Conservation (phyloP, 371 early-diverging fungal genomes). For the Aphelidium insulamus region DNA sequence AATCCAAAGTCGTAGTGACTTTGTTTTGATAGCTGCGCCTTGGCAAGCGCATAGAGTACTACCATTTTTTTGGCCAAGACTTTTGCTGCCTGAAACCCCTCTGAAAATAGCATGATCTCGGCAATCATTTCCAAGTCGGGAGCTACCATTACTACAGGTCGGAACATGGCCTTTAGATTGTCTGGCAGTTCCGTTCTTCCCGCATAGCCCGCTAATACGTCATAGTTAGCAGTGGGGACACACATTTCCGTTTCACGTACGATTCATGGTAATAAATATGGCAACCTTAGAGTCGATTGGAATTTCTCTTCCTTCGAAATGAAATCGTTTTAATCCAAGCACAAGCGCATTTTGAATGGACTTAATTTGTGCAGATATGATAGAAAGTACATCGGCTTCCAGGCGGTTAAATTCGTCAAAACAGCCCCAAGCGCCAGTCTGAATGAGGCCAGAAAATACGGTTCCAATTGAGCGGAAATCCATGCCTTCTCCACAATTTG, state of each 20-base stretch:
- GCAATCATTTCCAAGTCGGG: constrained; percentile 32
- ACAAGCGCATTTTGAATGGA: constrained; percentile 30
- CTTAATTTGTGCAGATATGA: constrained; percentile 30
- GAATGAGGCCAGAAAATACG: constrained; percentile 28
- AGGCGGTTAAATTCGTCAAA: constrained; percentile 47
- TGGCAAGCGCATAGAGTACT: constrained; percentile 22
- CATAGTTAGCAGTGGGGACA: too few relatives aligned
- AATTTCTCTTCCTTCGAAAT: constrained; percentile 32
- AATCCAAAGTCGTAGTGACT: constrained; percentile 40
- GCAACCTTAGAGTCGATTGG: constrained; percentile 21
- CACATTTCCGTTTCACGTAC: too few relatives aligned
- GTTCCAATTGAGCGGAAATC: constrained; percentile 31
- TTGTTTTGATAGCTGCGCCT: constrained; percentile 26
- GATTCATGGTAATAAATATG: constrained; percentile 31
- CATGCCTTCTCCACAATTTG: constrained; percentile 38
- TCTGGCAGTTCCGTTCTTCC: constrained; percentile 35
- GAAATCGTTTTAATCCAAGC: constrained; percentile 21
- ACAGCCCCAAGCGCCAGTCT: constrained; percentile 34
- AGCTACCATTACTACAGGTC: constrained; percentile 31
- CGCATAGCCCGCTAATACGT: constrained; percentile 33
- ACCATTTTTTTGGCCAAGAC: constrained; percentile 30
- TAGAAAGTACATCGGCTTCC: constrained; percentile 24
- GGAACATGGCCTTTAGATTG: constrained; percentile 29
- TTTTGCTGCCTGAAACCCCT: constrained; percentile 29
- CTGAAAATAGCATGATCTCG: constrained; percentile 33